Percentiles rank a stretch among this genome's conserved stretches.
These are phyloP conservation scores for Brassica nigra DNA, from an alignment of 345 rosid species.

Conservation along the genomic window DNA sequence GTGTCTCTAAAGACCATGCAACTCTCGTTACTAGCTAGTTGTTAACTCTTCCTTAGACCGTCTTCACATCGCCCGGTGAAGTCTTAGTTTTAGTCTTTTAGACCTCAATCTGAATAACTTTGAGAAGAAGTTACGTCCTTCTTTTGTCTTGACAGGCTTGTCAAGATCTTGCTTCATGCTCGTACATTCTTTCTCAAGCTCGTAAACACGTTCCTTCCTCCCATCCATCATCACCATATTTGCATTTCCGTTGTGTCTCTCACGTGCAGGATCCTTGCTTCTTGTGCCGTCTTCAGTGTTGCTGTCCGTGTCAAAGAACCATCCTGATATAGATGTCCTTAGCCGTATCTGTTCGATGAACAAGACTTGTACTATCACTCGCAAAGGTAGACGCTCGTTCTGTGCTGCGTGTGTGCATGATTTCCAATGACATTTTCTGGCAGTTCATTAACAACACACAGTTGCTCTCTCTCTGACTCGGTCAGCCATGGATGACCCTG, in stretches of 20 bases:
- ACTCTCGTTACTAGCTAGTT: neutral
- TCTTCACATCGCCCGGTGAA: neutral
- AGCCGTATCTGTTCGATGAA: constrained; percentile 94
- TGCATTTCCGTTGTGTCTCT: constrained; percentile 42
- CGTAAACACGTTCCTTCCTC: constrained; percentile 66
- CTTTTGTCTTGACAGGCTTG: constrained; percentile 35
- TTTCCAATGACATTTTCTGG: constrained; percentile 84
- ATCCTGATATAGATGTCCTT: constrained; percentile 69
- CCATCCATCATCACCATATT: constrained; percentile 43
- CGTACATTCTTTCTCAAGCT: constrained; percentile 77
- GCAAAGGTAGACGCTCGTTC: constrained; percentile 85
- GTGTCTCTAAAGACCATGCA: neutral
- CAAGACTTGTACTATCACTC: constrained; percentile 83
- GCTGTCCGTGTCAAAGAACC: constrained; percentile 74
- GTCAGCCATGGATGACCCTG: constrained; percentile 94
- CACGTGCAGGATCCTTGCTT: constrained; percentile 36
- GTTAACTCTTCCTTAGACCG: neutral
- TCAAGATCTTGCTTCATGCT: constrained; percentile 79
- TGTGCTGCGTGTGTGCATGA: constrained; percentile 91
- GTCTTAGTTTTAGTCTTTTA: neutral
- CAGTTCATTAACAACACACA: constrained; percentile 79
- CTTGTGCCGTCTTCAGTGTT: constrained; percentile 39
- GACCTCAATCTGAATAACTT: neutral
- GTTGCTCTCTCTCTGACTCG: constrained; percentile 74
- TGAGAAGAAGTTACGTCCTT: neutral